These are phyloP conservation scores for Stagonosporopsis tanaceti DNA, from an alignment of 2,329 filamentous ascomycete genomes.

Conservation along the genomic window DNA sequence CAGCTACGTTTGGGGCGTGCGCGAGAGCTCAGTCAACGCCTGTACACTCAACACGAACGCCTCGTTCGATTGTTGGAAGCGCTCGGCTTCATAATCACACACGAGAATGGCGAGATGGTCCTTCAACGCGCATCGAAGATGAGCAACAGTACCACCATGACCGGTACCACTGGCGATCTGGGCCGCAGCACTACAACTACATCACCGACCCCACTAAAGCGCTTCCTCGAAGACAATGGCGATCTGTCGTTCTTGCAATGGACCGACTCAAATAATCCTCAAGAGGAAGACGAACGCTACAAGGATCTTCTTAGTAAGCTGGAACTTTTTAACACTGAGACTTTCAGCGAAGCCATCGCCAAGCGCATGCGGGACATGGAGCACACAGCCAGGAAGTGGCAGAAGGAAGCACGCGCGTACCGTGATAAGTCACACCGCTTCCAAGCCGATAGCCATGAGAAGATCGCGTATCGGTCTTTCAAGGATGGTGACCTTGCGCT, in stretches of 20 bases:
- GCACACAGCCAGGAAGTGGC: conserved; percentile 90
- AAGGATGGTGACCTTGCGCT: conserved; percentile 95
- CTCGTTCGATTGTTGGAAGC: conserved; percentile 84
- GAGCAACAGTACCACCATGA: conserved; percentile 56
- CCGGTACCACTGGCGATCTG: conserved; percentile 49
- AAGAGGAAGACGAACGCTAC: conserved; percentile 77
- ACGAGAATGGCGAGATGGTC: conserved; percentile 74
- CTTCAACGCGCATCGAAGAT: conserved; percentile 75
- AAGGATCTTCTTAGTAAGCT: conserved; percentile 76
- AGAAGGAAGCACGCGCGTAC: conserved; percentile 85
- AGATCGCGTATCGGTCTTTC: conserved; percentile 95
- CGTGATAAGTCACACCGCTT: conserved; percentile 83
- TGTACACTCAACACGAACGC: conserved; percentile 85
- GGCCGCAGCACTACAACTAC: conserved; percentile 63
- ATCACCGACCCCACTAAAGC: conserved; percentile 63
- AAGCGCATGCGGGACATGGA: conserved; percentile 94
- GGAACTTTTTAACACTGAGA: conserved; percentile 81
- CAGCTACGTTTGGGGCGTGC: conserved; percentile 75
- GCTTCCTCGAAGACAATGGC: conserved; percentile 65
- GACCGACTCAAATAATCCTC: conserved; percentile 73
- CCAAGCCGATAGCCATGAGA: conserved; percentile 88
- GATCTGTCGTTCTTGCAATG: conserved; percentile 82
- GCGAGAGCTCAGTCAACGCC: conserved; percentile 82
- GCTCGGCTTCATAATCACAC: conserved; percentile 81
- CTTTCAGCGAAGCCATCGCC: conserved; percentile 83